These are phyloP conservation scores for Fonsecaea multimorphosa DNA, from an alignment of 2,329 filamentous ascomycete species.

Conservation along the genomic window DNA sequence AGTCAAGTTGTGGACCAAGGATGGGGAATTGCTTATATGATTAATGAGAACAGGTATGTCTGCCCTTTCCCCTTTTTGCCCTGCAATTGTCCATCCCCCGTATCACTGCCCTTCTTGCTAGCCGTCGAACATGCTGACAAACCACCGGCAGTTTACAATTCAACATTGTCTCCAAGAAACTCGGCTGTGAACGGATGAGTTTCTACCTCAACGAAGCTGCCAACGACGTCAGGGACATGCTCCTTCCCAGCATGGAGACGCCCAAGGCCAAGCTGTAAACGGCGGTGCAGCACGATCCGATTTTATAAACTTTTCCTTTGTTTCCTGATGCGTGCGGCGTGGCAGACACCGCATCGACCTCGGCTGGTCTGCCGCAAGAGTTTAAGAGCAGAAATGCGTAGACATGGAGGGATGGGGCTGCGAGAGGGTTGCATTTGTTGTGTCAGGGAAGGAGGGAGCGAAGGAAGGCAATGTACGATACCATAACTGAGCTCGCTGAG, in stretches of 20 bases:
- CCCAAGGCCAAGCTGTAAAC: conserved; percentile 85
- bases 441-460: background rate
- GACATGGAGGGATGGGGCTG: background rate
- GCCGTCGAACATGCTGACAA: background rate
- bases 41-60: conserved; percentile 90
- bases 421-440: too few relatives aligned
- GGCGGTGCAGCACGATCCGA: background rate
- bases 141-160: conserved; percentile 77
- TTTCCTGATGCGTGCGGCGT: background rate
- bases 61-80: background rate
- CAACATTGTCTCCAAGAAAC: conserved; percentile 92
- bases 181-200: conserved; percentile 91
- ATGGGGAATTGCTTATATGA: conserved; percentile 99
- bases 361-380: background rate
- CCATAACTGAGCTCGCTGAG: conserved; percentile 13
- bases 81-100: background rate
- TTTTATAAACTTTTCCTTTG: conserved; percentile 11
- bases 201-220: conserved; percentile 95
- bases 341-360: background rate
- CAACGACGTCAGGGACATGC: conserved; percentile 82
- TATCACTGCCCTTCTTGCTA: background rate
- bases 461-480: conserved; percentile 19
- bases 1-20: conserved; percentile 95
- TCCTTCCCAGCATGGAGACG: conserved; percentile 77
- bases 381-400: background rate